Conservation (phyloP, 805 yeast species). For the Yarrowia sp. region DNA sequence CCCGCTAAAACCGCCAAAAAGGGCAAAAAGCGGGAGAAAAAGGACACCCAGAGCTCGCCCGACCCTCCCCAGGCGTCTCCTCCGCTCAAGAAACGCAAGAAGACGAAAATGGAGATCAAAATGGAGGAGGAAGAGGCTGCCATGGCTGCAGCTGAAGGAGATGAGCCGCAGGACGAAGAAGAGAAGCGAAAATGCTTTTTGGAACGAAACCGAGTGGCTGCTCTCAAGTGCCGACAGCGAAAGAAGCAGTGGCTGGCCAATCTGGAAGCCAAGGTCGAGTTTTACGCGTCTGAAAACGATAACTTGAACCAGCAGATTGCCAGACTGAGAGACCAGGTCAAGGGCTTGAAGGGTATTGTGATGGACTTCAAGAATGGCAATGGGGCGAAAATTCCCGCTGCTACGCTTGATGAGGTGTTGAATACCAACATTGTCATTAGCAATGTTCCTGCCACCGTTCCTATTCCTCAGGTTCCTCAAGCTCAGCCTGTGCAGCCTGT, state of each 20-base stretch:
- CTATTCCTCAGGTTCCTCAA: conserved; percentile 26
- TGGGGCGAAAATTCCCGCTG: conserved; percentile 3
- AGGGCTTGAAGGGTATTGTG: conserved; percentile 30
- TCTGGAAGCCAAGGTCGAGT: conserved; percentile 75
- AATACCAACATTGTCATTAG: conserved; percentile 22
- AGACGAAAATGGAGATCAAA: conserved; percentile 4
- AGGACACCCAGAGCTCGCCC: not conserved
- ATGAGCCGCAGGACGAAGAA: conserved; percentile 55
- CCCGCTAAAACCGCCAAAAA: not conserved
- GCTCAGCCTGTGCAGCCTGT: not conserved
- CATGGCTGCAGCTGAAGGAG: not conserved
- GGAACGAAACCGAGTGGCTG: conserved; percentile 93
- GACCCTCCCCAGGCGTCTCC: not conserved
- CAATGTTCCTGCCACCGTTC: conserved; percentile 23
- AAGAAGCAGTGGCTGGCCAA: conserved; percentile 84
- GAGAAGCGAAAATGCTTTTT: conserved; percentile 72
- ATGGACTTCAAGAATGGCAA: conserved; percentile 22
- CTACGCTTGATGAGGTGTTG: not conserved
- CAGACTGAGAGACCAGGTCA: conserved; percentile 58
- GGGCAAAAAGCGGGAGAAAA: conserved; percentile 1
- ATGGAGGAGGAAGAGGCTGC: conserved; percentile 13
- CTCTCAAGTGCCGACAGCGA: conserved; percentile 90
- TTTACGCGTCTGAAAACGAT: conserved; percentile 68
- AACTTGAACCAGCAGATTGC: conserved; percentile 58
- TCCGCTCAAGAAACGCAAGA: conserved; percentile 13